A percentile compares a stretch with the other conserved stretches of the same genome.
phyloP scores from a whole-genome alignment of 164 flowering plant species.

The Warburgia ugandensis region DNA sequence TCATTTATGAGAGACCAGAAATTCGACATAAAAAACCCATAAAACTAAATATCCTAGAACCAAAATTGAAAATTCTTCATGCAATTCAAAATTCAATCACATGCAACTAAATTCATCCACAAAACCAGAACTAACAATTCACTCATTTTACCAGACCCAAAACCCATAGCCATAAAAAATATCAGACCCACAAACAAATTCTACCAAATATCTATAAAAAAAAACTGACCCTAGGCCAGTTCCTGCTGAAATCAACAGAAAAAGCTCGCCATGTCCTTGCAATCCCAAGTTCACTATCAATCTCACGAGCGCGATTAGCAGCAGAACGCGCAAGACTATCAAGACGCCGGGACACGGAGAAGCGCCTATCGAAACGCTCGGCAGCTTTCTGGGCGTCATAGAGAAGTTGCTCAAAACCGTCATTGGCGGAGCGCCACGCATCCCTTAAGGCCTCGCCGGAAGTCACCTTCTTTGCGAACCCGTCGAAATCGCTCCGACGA shows the following conservation, averaged over 20 bases:
- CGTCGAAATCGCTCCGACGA: constrained; percentile 62
- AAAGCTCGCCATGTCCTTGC: constrained; percentile 48
- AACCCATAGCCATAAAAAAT: not conserved
- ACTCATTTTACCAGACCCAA: not conserved
- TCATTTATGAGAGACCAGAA: too few relatives aligned
- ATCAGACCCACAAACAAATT: not conserved
- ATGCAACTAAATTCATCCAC: not conserved
- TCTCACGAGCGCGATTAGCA: constrained; percentile 44
- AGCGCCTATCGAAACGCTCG: constrained; percentile 69
- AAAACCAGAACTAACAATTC: not conserved
- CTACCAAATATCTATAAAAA: not conserved
- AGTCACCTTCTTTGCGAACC: constrained; percentile 43
- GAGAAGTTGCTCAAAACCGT: constrained; percentile 64
- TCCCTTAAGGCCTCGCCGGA: constrained; percentile 63
- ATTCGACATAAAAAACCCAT: too few relatives aligned
- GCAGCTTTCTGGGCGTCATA: constrained; percentile 77
- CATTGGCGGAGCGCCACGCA: constrained; percentile 74
- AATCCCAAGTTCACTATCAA: constrained; percentile 68
- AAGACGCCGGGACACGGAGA: constrained; percentile 49
- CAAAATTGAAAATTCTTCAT: too few relatives aligned
- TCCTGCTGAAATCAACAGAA: constrained; percentile 51
- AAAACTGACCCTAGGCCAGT: constrained; percentile 73
- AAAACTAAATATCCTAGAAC: too few relatives aligned
- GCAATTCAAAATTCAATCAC: not conserved
- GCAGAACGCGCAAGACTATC: constrained; percentile 38